Base-by-base conservation (phyloP, 2,329 filamentous ascomycete genomes). In the Aspergillus pseudoglaucus region DNA sequence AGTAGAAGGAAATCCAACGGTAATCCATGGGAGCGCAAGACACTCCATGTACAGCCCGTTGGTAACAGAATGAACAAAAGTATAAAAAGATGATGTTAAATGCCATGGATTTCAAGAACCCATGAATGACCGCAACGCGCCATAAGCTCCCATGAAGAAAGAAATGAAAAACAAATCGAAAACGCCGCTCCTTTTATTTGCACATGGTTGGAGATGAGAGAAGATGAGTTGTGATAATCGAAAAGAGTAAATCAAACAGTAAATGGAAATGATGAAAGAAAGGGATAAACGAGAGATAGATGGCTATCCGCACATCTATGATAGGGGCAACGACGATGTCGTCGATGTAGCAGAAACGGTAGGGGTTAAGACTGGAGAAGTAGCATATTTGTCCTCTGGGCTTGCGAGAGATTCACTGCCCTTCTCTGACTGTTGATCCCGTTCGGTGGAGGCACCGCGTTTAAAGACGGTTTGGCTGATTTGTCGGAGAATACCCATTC, bases 381-480 rank as follows among this genome's bases (percentile, higher is more conserved):
- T 55, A 20, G 17, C 8, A 9, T 67, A 63, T 46, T 59, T 66
- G n/a, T 62, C 64, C 14, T 68, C 66, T 6, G 54, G 53, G 33
- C 57, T 63, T 4, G 52, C 47, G 27, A 57, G 57, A 6, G 54
- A 52, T 25, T 66, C 63, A 51, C 58, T 59, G 37, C 59, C 55
- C 46, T 59, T 59, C 17, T 63, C 62, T 6, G 61, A 59, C 37
- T 56, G 50, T 22, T 55, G 49, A 35, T 64, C 67, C 27, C 69
- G 60, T 20, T 73, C 70, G 1, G 62, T 64, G 5, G 70, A 72
- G 5, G 67, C 60, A 2, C 63, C 61, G 37, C 70, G 64, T 50
- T 72, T 72, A 60, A 74, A 71, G 46, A 75, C 65, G 6, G 69
- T 69, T 48, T 73, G 69, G 15, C 70, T 67, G 48, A 73, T 66